Evolutionary conservation across 2,329 filamentous ascomycete species (phyloP), one percentile per base, ranked within the genome.

Genomic region (Penicillium sp.): DNA sequence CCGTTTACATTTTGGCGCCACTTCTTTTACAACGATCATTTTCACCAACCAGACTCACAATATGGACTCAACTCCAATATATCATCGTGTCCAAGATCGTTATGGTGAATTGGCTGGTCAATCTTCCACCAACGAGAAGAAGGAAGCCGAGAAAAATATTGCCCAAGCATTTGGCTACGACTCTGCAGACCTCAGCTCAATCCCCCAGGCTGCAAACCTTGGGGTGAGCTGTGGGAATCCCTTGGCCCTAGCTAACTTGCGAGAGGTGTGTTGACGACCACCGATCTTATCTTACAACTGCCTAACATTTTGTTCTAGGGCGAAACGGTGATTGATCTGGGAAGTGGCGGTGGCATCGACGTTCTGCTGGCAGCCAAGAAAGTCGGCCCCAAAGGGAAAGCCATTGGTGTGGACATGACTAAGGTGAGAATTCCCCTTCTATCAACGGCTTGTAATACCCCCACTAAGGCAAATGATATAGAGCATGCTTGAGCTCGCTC

Each of bases 381-480:
- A 62, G 78, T 86, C 38, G 82, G 82, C 0, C 47, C 63, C 0
- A 69, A 67, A 4, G 83, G 84, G 1, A 78, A 72, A 29, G 82
- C 75, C 4, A 81, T 86, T 49, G 85, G 84, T 8, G 73, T 87
- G 5, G 84, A 87, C 63, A 86, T 87, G 81, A 86, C 82, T 61
- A 77, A 84, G 70, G 83, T 81, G 65, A 35, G 4, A 23, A 9
- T 37, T 3, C 52, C 2, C 21, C 6, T 40, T 2, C 2, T 21
- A 25, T 31, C 13, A 7, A 23, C n/a, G 8, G 7, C 3, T 27
- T 21, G 6, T 6, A 25, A 19, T 13, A 40, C 7, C 8, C 4
- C 1, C n/a, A 2, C 40, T 52, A 17, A 35, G 1, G 12, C 19
- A 6, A 23, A 17, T n/a, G 3, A n/a, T 10, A 41, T 37, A 85